Percentiles rank a stretch among this genome's conserved stretches.
Conservation (phyloP, 2,329 filamentous ascomycete species). For the Aspergillus ibericus region DNA sequence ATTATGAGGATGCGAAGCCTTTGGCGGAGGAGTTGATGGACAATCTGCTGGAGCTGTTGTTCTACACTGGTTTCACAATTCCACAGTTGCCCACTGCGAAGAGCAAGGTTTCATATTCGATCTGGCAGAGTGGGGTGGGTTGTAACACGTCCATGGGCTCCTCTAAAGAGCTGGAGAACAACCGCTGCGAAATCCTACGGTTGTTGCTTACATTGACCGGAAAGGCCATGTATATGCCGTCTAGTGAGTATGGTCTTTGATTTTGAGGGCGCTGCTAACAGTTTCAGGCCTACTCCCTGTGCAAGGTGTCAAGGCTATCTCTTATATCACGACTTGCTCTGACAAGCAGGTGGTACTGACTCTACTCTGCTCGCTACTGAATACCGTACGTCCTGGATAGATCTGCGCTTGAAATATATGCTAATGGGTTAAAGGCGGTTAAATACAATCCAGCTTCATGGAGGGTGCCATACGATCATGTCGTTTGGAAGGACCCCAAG, state of each 20-base stretch:
- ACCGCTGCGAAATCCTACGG: conserved; percentile 84
- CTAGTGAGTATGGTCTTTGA: conserved; percentile 51
- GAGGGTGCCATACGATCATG: conserved; percentile 89
- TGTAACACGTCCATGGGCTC: conserved; percentile 87
- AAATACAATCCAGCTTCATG: conserved; percentile 95
- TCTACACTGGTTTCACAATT: conserved; percentile 87
- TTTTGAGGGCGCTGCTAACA: conserved; percentile 8
- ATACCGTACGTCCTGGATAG: conserved; percentile 66
- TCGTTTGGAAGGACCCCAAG: conserved; percentile 88
- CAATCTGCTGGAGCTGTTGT: conserved; percentile 82
- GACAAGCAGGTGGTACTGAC: conserved; percentile 93
- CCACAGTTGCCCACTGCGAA: conserved; percentile 70
- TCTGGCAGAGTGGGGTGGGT: conserved; percentile 97
- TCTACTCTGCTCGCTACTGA: conserved; percentile 85
- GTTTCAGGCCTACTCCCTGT: conserved; percentile 66
- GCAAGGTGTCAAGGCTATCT: conserved; percentile 78
- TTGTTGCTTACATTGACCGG: conserved; percentile 82
- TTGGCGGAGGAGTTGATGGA: conserved; percentile 92
- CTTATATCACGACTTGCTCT: conserved; percentile 81
- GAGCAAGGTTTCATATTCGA: conserved; percentile 83
- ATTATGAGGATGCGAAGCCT: conserved; percentile 80
- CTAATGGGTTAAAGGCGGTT: conserved; percentile 62
- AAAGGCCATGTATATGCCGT: conserved; percentile 89
- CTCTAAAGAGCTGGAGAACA: conserved; percentile 89
- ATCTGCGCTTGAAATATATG: neutral